phyloP scores from a whole-genome alignment of 2,329 filamentous ascomycete genomes.

The Penicillium capsulatum region DNA sequence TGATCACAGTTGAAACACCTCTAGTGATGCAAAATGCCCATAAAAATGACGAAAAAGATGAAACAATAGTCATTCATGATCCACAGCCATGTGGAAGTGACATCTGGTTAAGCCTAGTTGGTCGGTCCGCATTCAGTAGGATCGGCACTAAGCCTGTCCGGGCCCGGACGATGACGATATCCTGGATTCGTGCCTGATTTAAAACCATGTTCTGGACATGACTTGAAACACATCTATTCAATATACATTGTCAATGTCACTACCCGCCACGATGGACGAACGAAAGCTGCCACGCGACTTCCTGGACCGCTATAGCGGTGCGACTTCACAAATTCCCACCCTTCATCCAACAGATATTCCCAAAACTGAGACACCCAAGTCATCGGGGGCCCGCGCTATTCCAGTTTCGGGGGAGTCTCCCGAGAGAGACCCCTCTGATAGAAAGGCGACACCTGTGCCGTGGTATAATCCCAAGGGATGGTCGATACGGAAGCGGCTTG shows the following conservation, averaged over 20 bases:
- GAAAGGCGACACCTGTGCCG: constrained; percentile 6
- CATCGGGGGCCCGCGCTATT: constrained; percentile 13
- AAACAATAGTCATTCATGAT: no score
- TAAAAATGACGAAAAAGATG: no score
- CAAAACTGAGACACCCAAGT: constrained; percentile 18
- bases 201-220: not conserved
- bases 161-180: no score
- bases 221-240: no score
- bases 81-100: no score
- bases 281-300: constrained; percentile 16
- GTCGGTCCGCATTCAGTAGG: no score
- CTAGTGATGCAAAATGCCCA: no score
- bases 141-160: no score
- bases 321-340: constrained; percentile 18
- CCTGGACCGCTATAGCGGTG: constrained; percentile 20
- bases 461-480: constrained; percentile 52
- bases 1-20: no score
- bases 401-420: constrained; percentile 6
- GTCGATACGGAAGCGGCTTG: constrained; percentile 51
- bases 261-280: constrained; percentile 10
- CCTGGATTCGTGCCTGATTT: no score
- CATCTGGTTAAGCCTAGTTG: no score
- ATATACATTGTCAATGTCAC: no score
- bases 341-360: constrained; percentile 10
- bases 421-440: constrained; percentile 1